Conservation (phyloP, 1,284 basidiomycete species). For the Rhodofomes roseus region DNA sequence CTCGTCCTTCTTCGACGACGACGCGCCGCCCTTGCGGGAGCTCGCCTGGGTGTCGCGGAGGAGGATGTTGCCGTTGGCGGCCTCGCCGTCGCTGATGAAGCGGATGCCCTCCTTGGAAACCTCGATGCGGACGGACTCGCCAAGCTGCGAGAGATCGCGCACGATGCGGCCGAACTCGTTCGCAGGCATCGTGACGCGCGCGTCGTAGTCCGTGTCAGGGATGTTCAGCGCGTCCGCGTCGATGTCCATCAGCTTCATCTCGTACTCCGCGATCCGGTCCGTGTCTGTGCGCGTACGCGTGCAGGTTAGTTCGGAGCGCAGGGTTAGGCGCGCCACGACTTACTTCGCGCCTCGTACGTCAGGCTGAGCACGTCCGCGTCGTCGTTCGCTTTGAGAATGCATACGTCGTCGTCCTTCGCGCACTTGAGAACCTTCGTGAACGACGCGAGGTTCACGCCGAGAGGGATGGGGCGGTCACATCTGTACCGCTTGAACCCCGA, state of each 20-base stretch:
- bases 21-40: slow-evolving; percentile 34
- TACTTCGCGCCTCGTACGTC: slow-evolving; percentile 90
- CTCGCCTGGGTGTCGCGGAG: slow-evolving; percentile 67
- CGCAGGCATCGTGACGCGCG: slow-evolving; percentile 86
- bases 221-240: slow-evolving; percentile 95
- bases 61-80: slow-evolving; percentile 88
- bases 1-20: slow-evolving; percentile 17
- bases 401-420: slow-evolving; percentile 94
- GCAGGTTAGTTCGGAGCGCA: slow-evolving; percentile 10
- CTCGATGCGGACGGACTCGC: slow-evolving; percentile 95
- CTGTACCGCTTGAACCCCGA: slow-evolving; percentile 87
- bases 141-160: slow-evolving; percentile 87
- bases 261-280: slow-evolving; percentile 96
- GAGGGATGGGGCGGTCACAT: slow-evolving; percentile 94
- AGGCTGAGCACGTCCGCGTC: slow-evolving; percentile 90
- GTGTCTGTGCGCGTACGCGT: slow-evolving; percentile 50
- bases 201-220: slow-evolving; percentile 98
- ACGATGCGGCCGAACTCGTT: slow-evolving; percentile 91
- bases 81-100: slow-evolving; percentile 94
- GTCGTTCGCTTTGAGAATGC: slow-evolving; percentile 90
- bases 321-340: slow-evolving; percentile 26
- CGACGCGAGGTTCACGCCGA: slow-evolving; percentile 87
- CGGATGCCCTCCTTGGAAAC: slow-evolving; percentile 95
- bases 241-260: slow-evolving; percentile 99
- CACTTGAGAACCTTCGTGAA: slow-evolving; percentile 97